Evolutionary conservation across 2,329 filamentous ascomycete genomes (phyloP), one percentile per base, ranked within the genome.

Genomic region (Diaporthe sp.): DNA sequence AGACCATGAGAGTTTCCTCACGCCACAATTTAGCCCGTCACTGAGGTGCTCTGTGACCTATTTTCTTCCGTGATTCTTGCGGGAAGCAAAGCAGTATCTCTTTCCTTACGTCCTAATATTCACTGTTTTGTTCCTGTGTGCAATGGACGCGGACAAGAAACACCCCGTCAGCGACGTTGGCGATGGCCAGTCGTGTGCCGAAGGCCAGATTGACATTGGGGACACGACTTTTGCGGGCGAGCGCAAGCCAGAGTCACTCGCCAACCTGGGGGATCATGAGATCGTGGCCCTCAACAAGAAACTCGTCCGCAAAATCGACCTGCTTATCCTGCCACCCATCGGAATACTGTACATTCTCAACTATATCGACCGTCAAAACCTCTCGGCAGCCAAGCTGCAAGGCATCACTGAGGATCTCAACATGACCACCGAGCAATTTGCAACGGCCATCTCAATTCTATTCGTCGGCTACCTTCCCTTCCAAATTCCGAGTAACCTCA

Each of bases 381-480:
- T 85, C 10, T 81, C 83, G 3, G 79, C 83, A 1, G 83, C 84
- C 8, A 84, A 84, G 60, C 80, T 86, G 4, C 80, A 84, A 64
- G 84, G 84, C 30, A 84, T 85, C 75, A 84, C 79, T 70, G 80
- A 83, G 1, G 84, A 85, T 72, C 78, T 85, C 25, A 77, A 82
- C 66, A 82, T 85, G 82, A 81, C 77, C 5, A 81, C 78, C 2
- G 42, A 80, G 28, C 77, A 85, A 45, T 84, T 84, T 66, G 81
- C 82, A 22, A 86, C 85, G 10, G 82, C 80, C 54, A 81, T 86
- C 33, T 84, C 83, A 35, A 86, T 87, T 60, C 81, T 87, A 17
- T 87, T 86, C 74, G 85, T 85, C 15, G 85, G 85, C 30, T 87
- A 87, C 73, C 75, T 87, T 19, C 80, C 85, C 60, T 85, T 86